Percentiles rank a stretch among this genome's conserved stretches.
Conservation (phyloP, 2,329 filamentous ascomycete species). For the Trichoderma asperellum region DNA sequence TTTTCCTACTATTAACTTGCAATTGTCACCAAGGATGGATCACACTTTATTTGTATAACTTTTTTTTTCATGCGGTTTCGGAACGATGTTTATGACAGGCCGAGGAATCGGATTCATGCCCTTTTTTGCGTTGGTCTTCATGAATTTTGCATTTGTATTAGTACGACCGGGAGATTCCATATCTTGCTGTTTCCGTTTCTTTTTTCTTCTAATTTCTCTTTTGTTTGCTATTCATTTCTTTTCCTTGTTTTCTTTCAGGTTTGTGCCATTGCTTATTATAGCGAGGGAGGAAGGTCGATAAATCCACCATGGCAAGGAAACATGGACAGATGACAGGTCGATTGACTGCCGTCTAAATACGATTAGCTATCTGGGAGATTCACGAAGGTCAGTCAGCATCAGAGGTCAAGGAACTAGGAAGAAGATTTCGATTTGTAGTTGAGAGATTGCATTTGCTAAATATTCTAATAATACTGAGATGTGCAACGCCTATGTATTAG, state of each 20-base stretch:
- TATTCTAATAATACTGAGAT: slow-evolving; percentile 21
- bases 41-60: slow-evolving; percentile 1
- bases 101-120: neutral
- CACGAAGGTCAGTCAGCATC: neutral
- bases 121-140: neutral
- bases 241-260: neutral
- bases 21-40: slow-evolving; percentile 1
- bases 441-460: slow-evolving; percentile 26
- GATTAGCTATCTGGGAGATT: neutral
- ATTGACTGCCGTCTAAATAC: neutral
- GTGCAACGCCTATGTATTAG: slow-evolving; percentile 17
- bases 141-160: neutral
- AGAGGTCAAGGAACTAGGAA: neutral
- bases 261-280: neutral
- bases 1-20: neutral
- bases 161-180: neutral
- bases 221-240: neutral
- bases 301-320: neutral
- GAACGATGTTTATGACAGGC: slow-evolving; percentile 1
- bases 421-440: slow-evolving; percentile 6
- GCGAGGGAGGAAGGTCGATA: neutral
- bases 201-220: neutral
- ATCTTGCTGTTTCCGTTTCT: neutral
- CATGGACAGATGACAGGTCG: neutral
- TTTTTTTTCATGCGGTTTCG: neutral